Base-by-base conservation (phyloP, 768 basidiomycete genomes). In the Mycena metata region DNA sequence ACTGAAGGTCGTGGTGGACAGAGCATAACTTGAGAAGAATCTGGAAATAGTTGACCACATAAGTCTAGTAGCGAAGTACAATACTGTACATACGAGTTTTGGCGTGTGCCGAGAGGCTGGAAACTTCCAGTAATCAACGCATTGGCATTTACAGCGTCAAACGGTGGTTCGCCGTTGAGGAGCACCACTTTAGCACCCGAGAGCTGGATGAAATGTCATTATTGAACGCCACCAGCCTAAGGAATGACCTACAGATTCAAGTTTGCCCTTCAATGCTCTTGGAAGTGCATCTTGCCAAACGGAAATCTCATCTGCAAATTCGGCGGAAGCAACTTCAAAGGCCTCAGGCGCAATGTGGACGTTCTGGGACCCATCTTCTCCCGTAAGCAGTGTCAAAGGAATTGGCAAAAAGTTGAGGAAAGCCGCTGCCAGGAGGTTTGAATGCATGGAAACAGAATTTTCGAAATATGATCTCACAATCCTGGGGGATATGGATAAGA, bases 231-330 rank as follows among this genome's bases (percentile, higher is more conserved):
- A 11, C 16, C 15, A 36, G 26, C 19, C 35, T 23, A 47, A 15
- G 49, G 50, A 26, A 30, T 39, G 26, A 10, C 2, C 3, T 73
- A 87, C 85, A 42, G 82, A 83, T 46, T 74, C 76, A 12, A 88
- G 83, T 62, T 85, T 71, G 42, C 85, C 87, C 72, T 84, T 84
- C 55, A 88, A 73, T 2, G 76, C 56, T 7, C 79, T 82, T 2
- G 84, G 84, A 24, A 89, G 79, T 4, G 84, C 81, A 67, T 86
- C 77, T 75, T 89, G 86, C 88, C 88, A 89, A 54, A 86, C 80
- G 17, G 82, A 76, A 54, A 88, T 80, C 59, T 87, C 81, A 64
- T 86, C 86, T 15, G 79, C 73, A 68, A 89, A 86, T 74, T 87
- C 86, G 8, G 78, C 81, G 4, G 83, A 83, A 2, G 88, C 83